Conservation (phyloP, 257 asterid species). For the Craterostigma plantagineum region DNA sequence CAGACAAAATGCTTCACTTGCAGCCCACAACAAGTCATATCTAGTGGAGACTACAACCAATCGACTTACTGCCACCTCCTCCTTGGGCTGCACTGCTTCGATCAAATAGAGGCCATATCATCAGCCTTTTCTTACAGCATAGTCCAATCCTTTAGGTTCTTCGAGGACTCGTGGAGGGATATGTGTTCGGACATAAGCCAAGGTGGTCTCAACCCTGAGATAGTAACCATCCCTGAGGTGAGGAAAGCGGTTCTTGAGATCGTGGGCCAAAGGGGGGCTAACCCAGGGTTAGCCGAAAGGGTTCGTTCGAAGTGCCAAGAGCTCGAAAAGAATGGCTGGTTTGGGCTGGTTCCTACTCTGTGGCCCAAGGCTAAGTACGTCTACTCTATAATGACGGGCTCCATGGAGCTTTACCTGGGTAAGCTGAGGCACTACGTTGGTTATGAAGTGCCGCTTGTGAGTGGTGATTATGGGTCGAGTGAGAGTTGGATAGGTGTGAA, state of each 20-base stretch:
- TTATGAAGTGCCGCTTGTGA: slow-evolving; percentile 30
- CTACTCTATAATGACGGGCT: slow-evolving; percentile 69
- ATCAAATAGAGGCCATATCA: slow-evolving; percentile 43
- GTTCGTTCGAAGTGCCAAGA: slow-evolving; percentile 24
- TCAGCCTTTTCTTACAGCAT: slow-evolving; percentile 57
- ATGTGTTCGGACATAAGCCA: slow-evolving; percentile 30
- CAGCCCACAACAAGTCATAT: slow-evolving; percentile 53
- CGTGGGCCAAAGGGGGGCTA: slow-evolving; percentile 11
- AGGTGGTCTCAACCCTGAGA: slow-evolving; percentile 26
- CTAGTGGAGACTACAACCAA: slow-evolving; percentile 53
- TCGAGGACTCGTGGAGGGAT: slow-evolving; percentile 45
- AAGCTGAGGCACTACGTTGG: slow-evolving; percentile 51
- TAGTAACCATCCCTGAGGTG: slow-evolving; percentile 18
- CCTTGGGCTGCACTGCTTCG: slow-evolving; percentile 31
- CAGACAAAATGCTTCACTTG: slow-evolving; percentile 46
- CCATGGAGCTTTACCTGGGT: slow-evolving; percentile 57
- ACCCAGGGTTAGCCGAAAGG: slow-evolving; percentile 29
- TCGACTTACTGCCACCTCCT: slow-evolving; percentile 79
- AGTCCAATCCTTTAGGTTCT: slow-evolving; percentile 51
- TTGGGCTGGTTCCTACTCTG: slow-evolving; percentile 26
- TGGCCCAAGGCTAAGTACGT: slow-evolving; percentile 75
- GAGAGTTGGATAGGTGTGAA: slow-evolving; percentile 87
- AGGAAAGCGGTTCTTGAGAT: slow-evolving; percentile 25
- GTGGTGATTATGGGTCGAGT: slow-evolving; percentile 77
- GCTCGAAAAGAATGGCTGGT: slow-evolving; percentile 30